Base-by-base conservation (phyloP, 345 rosid genomes). In the Cochlearia excelsa region DNA sequence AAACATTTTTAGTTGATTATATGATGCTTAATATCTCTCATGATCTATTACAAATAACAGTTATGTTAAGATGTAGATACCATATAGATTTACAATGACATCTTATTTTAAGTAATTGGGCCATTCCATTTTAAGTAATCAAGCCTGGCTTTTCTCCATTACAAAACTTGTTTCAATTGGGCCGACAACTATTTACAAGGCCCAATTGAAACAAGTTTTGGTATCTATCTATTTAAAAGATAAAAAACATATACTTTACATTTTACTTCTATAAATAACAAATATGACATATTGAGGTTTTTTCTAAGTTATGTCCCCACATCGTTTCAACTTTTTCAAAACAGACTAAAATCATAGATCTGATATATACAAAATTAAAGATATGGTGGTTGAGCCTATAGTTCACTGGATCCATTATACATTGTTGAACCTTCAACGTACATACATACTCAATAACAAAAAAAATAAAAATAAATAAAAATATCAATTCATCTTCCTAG, bases 371-470 rank as follows among this genome's bases (percentile, higher is more conserved):
- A 35, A 28, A 59, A 52, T 38, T 4, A 39, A 60, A 9, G 67
- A 54, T 68, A 38, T 46, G 61, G 73, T 53, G 30, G 67, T 61
- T 68, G 66, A 46, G 50, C 40, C 50, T 46, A 30, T 48, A 16
- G 23, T 46, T 60, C 67, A 54, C 30, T 60, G 67, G 67, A 68
- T 68, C 56, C 38, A 68, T 46, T 59, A n/a, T 46, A 5, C 44
- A 60, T 39, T 29, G 43, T 28, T 46, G 67, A 53, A 68, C 37
- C 50, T 68, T 59, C 55, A 60, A 60, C 50, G 55, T 60, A 68
- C 61, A 60, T 60, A 68, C 61, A 60, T 61, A 61, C 40, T 54
- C 30, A 11, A 54, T 47, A 57, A 1, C 3, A 11, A 0, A 11
- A 0, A 3, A 11, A 29, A 7, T 16, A 16, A 2, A 58, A 34